Percentiles rank a stretch among this genome's conserved stretches.
Evolutionary conservation across 2,329 filamentous ascomycete genomes (phyloP).

Genomic region (Neofusicoccum parvum): DNA sequence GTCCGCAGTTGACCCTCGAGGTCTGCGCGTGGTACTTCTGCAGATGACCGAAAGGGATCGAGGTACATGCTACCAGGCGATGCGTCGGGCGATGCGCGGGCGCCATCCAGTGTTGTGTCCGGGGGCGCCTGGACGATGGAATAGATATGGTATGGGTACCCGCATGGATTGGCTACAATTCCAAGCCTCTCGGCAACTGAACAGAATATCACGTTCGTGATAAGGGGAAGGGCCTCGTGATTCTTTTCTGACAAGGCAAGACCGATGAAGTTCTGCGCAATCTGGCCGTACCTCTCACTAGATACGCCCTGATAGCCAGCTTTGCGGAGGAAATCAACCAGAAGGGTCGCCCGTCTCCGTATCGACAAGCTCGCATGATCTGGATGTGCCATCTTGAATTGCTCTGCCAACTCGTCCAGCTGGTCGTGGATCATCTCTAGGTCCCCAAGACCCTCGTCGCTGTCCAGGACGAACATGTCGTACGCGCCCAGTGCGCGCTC

Average conservation of each 20-base stretch:
- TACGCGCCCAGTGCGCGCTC: slow-evolving; percentile 80
- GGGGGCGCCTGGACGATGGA: slow-evolving; percentile 69
- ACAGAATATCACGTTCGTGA: slow-evolving; percentile 86
- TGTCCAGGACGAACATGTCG: slow-evolving; percentile 84
- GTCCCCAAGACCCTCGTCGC: slow-evolving; percentile 63
- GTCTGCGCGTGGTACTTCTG: slow-evolving; percentile 64
- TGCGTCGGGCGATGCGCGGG: slow-evolving; percentile 31
- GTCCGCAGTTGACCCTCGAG: slow-evolving; percentile 63
- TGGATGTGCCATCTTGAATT: slow-evolving; percentile 58
- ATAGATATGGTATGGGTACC: slow-evolving; percentile 84
- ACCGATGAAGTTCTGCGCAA: slow-evolving; percentile 87
- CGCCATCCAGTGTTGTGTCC: slow-evolving; percentile 56
- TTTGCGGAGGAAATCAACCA: slow-evolving; percentile 70
- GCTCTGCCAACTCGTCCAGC: slow-evolving; percentile 64
- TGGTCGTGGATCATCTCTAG: slow-evolving; percentile 63
- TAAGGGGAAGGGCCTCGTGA: slow-evolving; percentile 81
- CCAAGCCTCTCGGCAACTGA: slow-evolving; percentile 74
- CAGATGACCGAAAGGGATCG: slow-evolving; percentile 73
- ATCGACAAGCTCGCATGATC: slow-evolving; percentile 60
- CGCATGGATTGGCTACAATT: slow-evolving; percentile 75
- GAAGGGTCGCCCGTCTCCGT: slow-evolving; percentile 66
- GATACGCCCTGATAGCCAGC: slow-evolving; percentile 71
- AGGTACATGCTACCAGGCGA: slow-evolving; percentile 71
- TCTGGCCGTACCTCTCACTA: slow-evolving; percentile 73
- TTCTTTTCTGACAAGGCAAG: slow-evolving; percentile 71